Percentiles rank a stretch among this genome's conserved stretches.
These are phyloP conservation scores for Penicillium sp. DNA, from an alignment of 2,329 filamentous ascomycete species.

Conservation along the genomic window DNA sequence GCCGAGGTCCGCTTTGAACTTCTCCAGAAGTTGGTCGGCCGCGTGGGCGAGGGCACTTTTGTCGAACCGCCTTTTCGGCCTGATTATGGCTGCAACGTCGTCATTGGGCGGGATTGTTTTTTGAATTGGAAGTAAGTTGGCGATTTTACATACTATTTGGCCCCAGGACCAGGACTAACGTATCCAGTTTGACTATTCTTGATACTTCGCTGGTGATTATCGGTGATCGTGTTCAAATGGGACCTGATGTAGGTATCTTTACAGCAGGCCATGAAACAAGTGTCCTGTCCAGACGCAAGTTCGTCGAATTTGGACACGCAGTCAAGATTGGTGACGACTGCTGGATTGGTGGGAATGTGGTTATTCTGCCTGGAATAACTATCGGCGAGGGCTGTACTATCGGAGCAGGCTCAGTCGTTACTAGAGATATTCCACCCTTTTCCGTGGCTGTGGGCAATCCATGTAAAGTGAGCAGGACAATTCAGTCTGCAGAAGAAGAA, in stretches of 20 bases:
- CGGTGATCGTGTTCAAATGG: conserved; percentile 52
- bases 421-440: conserved; percentile 33
- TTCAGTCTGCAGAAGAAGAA: conserved; percentile 21
- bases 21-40: conserved; percentile 27
- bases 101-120: conserved; percentile 30
- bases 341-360: conserved; percentile 49
- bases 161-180: background rate
- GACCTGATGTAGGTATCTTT: conserved; percentile 52
- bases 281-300: conserved; percentile 46
- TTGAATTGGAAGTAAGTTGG: conserved; percentile 31
- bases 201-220: conserved; percentile 53
- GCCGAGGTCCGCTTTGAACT: conserved; percentile 23
- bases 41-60: conserved; percentile 28
- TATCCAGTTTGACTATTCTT: conserved; percentile 51
- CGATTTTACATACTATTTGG: background rate
- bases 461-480: conserved; percentile 17
- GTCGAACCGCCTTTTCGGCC: conserved; percentile 31
- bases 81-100: conserved; percentile 34
- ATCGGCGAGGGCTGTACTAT: conserved; percentile 43
- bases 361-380: conserved; percentile 42
- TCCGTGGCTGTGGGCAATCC: conserved; percentile 30
- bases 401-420: conserved; percentile 40
- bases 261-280: conserved; percentile 52
- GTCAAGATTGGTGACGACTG: conserved; percentile 48
- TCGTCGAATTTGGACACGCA: conserved; percentile 49